phyloP scores from a whole-genome alignment of 768 basidiomycete genomes.

The Russula virescens region DNA sequence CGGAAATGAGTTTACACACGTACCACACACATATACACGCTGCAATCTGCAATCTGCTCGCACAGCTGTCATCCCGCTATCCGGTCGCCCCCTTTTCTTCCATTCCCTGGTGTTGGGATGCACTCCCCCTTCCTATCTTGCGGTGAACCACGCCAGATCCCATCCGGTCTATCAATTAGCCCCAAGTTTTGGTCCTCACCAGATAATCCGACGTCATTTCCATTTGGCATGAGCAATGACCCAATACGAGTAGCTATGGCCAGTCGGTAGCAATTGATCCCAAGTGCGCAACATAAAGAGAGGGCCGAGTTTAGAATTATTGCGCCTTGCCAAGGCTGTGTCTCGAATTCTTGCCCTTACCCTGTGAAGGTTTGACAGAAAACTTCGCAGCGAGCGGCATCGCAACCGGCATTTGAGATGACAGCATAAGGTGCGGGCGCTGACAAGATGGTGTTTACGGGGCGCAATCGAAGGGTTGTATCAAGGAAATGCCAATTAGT shows the following conservation, averaged over 20 bases:
- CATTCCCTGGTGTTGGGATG: not conserved
- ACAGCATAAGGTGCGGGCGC: not conserved
- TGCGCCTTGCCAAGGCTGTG: not conserved
- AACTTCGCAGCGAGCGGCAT: not conserved
- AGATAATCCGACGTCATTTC: not conserved
- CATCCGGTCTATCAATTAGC: not conserved
- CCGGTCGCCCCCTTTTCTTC: not conserved
- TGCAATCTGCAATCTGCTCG: too few relatives aligned
- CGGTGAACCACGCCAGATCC: not conserved
- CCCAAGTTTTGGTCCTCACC: not conserved
- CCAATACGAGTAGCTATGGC: not conserved
- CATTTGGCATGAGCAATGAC: not conserved
- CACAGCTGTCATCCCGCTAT: not conserved
- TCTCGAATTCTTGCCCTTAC: not conserved
- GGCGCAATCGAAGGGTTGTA: not conserved
- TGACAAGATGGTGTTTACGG: not conserved
- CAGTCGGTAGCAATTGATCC: not conserved
- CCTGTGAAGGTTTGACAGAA: not conserved
- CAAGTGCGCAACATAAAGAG: not conserved
- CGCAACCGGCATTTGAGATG: not conserved
- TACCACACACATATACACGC: conserved; percentile 4
- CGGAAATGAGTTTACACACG: conserved; percentile 17
- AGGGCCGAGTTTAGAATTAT: not conserved
- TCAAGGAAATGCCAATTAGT: not conserved
- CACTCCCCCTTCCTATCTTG: not conserved